Base-by-base conservation (phyloP, 805 yeast species). In the Cyberlindnera americana region DNA sequence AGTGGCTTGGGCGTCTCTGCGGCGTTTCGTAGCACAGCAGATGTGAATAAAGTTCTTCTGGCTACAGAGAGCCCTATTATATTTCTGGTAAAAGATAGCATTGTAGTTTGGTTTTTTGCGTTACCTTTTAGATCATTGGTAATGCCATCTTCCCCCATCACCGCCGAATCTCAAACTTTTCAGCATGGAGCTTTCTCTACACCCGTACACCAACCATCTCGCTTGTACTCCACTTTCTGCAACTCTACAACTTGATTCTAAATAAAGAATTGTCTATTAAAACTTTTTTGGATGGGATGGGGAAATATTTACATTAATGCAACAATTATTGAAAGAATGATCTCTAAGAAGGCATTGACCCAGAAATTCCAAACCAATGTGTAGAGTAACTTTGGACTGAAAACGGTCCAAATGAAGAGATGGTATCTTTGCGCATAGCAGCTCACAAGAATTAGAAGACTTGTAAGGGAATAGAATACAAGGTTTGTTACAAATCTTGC, bases 341-440 rank as follows among this genome's bases (percentile, higher is more conserved):
- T 6, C 30, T 53, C 56, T 10, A 41, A 33, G 38, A 80, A 38
- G 38, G 65, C 31, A 52, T 61, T 61, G 69, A 79, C 66, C 32
- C 77, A 65, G 4, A 75, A 40, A 23, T 73, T 65, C 98, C 98
- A 93, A 3, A 81, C 79, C 2, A 78, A 77, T 49, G 82, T 81
- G 58, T 83, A 93, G 25, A 95, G 71, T 5, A 93, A 60, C 54
- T 90, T 91, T 1, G 99, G 99, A 37, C 95, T 85, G 65, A 93
- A 93, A 7, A 93, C 99, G 2, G 98, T 90, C 99, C 99, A 93
- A 9, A 93, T 84, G 58, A 93, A 93, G 41, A 93, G 67, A 60
- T 93, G 99, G 55, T 81, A 84, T 50, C 95, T 70, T 50, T 90
- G 70, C 16, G 75, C 67, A 36, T 73, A 71, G 59, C 98, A 93